Evolutionary conservation across 2,329 filamentous ascomycete species (phyloP).

Genomic region (Claviceps paspali): DNA sequence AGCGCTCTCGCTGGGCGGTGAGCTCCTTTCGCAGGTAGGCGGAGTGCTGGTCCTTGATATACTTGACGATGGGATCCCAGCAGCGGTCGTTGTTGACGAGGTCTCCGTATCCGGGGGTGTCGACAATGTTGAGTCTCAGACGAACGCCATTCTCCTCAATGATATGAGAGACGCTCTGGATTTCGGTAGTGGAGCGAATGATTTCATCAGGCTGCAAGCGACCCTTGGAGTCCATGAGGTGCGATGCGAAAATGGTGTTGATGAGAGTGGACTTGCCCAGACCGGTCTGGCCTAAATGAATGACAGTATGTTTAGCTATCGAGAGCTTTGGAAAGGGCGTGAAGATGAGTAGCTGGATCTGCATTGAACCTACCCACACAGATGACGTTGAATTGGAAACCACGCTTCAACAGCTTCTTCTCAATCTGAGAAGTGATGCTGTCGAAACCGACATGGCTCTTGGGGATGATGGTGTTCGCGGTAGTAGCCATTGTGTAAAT

Average conservation of each 20-base stretch:
- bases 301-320: conserved; percentile 7
- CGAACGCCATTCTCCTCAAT: conserved; percentile 99
- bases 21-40: conserved; percentile 99
- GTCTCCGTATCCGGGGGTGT: conserved; percentile 95
- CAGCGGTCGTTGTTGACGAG: conserved; percentile 99
- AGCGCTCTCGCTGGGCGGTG: conserved; percentile 94
- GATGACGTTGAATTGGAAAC: conserved; percentile 99
- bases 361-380: conserved; percentile 69
- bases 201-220: conserved; percentile 84
- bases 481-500: conserved; percentile 49
- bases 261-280: conserved; percentile 97
- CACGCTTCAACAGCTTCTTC: conserved; percentile 98
- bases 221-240: conserved; percentile 98
- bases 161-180: conserved; percentile 93
- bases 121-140: conserved; percentile 94
- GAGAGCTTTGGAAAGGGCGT: conserved; percentile 1
- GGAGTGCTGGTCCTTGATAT: conserved; percentile 99
- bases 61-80: conserved; percentile 99
- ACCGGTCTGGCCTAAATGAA: conserved; percentile 72
- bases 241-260: conserved; percentile 99
- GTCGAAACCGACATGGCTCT: conserved; percentile 99
- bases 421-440: conserved; percentile 99
- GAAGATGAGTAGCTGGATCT: conserved; percentile 3
- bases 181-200: conserved; percentile 91
- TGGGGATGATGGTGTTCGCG: conserved; percentile 62